Evolutionary conservation across 768 basidiomycete species (phyloP).

Genomic region (Lactarius akahatsu): DNA sequence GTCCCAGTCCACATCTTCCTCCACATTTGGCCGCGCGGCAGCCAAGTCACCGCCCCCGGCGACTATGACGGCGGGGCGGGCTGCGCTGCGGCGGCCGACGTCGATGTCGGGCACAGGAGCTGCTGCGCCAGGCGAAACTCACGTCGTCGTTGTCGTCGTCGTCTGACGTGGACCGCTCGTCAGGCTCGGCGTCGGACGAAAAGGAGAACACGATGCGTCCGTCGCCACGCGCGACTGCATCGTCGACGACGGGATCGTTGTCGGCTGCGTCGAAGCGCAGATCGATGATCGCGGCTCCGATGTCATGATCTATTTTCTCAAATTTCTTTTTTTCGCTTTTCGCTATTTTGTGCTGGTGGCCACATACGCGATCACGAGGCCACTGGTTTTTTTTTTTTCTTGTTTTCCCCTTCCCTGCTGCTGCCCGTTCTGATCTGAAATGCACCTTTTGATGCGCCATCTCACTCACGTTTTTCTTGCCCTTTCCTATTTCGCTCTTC

Average conservation of each 20-base stretch:
- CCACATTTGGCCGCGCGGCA: slow-evolving; percentile 20
- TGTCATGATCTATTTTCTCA: slow-evolving; percentile 14
- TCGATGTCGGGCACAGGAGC: slow-evolving; percentile 28
- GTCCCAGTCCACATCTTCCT: slow-evolving; percentile 17
- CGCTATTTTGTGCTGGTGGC: not conserved
- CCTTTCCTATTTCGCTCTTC: not conserved
- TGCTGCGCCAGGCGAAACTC: slow-evolving; percentile 21
- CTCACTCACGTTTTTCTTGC: not conserved
- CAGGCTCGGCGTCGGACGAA: slow-evolving; percentile 18
- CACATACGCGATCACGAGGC: not conserved
- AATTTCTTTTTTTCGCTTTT: not conserved
- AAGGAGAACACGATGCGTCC: slow-evolving; percentile 24
- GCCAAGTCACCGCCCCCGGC: slow-evolving; percentile 18
- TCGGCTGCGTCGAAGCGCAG: slow-evolving; percentile 24
- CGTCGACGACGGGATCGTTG: slow-evolving; percentile 3
- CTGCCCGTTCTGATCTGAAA: slow-evolving; percentile 9
- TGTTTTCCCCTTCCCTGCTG: not conserved
- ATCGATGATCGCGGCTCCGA: slow-evolving; percentile 20
- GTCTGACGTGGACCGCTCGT: slow-evolving; percentile 19
- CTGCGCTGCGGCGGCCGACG: slow-evolving; percentile 12
- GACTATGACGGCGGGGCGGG: not conserved
- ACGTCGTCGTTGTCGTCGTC: slow-evolving; percentile 1
- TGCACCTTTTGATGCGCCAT: not conserved
- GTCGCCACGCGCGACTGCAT: not conserved
- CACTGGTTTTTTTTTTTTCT: not conserved